Conservation (phyloP, 148 eudicot species). For the Tetragonia tetragonoides region DNA sequence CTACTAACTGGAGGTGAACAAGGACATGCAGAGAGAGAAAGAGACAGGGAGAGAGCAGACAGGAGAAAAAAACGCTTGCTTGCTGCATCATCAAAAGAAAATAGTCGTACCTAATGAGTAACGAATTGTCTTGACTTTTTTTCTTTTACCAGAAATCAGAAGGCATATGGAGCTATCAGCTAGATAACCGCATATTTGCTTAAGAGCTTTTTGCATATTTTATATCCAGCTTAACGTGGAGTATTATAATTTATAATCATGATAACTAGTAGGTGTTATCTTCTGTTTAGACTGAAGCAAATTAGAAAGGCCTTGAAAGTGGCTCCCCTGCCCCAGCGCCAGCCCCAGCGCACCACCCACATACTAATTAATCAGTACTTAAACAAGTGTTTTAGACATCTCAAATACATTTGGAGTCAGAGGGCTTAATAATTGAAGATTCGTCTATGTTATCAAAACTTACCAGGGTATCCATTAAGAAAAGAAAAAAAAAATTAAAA, state of each 20-base stretch:
- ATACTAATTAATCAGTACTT: too few species aligned
- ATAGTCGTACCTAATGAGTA: constrained; percentile 31
- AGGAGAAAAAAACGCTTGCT: constrained; percentile 4
- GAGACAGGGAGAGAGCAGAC: background rate
- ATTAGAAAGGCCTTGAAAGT: background rate
- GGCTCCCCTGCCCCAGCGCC: too few species aligned
- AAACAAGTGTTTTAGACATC: too few species aligned
- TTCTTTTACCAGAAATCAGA: background rate
- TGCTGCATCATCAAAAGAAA: constrained; percentile 6
- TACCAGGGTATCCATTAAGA: too few species aligned
- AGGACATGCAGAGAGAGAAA: background rate
- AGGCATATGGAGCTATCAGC: constrained; percentile 16
- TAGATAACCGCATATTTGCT: constrained; percentile 4
- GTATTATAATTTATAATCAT: too few species aligned
- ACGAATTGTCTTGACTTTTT: constrained; percentile 29
- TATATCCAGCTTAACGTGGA: background rate
- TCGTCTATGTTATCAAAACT: background rate
- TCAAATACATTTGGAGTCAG: background rate
- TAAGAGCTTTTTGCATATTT: constrained; percentile 9
- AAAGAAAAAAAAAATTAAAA: too few species aligned
- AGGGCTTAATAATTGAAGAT: background rate
- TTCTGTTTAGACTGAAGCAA: constrained; percentile 1
- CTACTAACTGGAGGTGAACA: background rate
- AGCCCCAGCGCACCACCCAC: too few species aligned
- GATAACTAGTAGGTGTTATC: background rate